These are phyloP conservation scores for Linnemannia schmuckeri DNA, from an alignment of 192 early-diverging fungal species.

Conservation along the genomic window DNA sequence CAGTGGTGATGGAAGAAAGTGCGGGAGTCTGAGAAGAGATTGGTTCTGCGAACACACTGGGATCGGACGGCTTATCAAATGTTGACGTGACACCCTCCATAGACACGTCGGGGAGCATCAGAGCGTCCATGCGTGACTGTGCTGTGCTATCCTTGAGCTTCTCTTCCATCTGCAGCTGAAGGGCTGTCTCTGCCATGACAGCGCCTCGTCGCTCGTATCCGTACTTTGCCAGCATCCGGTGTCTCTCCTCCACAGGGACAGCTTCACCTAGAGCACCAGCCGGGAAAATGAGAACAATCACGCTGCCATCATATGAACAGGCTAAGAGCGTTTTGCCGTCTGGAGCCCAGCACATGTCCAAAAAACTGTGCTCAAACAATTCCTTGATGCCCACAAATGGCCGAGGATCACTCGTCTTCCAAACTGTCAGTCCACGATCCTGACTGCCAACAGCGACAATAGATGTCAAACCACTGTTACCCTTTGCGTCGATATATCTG, in stretches of 20 bases:
- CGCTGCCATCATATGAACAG: constrained; percentile 93
- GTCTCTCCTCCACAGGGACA: constrained; percentile 72
- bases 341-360: constrained; percentile 91
- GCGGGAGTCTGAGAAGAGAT: neutral
- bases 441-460: constrained; percentile 92
- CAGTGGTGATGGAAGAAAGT: constrained; percentile 12
- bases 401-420: constrained; percentile 83
- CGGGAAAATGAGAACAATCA: constrained; percentile 80
- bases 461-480: constrained; percentile 59
- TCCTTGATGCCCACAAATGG: constrained; percentile 79
- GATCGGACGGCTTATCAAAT: constrained; percentile 27
- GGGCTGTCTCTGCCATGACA: constrained; percentile 69
- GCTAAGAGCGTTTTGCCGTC: constrained; percentile 82
- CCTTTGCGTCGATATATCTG: constrained; percentile 52
- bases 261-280: constrained; percentile 77
- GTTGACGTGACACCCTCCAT: constrained; percentile 48
- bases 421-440: constrained; percentile 88
- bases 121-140: constrained; percentile 40
- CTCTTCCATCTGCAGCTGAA: constrained; percentile 78
- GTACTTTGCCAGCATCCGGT: constrained; percentile 61
- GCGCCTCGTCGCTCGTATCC: constrained; percentile 61
- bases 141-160: constrained; percentile 49
- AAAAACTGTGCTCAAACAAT: constrained; percentile 85
- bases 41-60: constrained; percentile 28
- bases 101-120: constrained; percentile 45